Evolutionary conservation across 2,329 filamentous ascomycete genomes (phyloP), one percentile per base, ranked within the genome.

Genomic region (Colletotrichum sidae): DNA sequence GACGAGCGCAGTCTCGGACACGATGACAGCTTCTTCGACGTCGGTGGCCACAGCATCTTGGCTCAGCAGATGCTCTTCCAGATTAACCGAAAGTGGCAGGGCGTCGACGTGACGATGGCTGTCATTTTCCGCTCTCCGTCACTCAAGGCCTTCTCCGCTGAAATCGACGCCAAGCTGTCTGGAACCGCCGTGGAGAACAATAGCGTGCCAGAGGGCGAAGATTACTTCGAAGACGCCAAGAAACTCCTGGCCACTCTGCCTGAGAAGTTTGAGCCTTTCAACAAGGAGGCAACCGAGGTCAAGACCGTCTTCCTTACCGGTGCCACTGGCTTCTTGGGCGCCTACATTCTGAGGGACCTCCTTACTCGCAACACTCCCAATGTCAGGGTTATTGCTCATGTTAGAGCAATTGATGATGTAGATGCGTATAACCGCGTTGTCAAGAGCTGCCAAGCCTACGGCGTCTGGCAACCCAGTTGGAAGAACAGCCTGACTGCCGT

Each of bases 261-360:
- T 1, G 68, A 61, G 11, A 72, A 42, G 12, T 51, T 51, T 51
- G 33, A 33, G 33, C 47, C 47, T 12, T 51, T 51, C 47, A 15
- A 51, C 9, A 51, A 51, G 47, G 39, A 51, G 47, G 47, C 47
- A 38, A 58, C 46, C 70, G 51, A 55, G 35, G 71, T 55, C 41
- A 59, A 65, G 67, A 93, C 90, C 0, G 84, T 96, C 10, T 92
- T 97, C 76, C 80, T 97, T 6, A 97, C 94, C 3, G 94, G 95
- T 47, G 93, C 92, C 4, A 97, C 94, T 6, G 94, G 94, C 2
- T 97, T 97, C 82, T 79, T 97, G 17, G 94, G 94, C 35, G 86
- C 92, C 0, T 96, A 94, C 73, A 82, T 97, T 10, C 81, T 96
- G 38, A 86, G 86, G 60, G 92, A 97, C 60, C 78, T 97, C 1